A percentile compares a stretch with the other conserved stretches of the same genome.
Evolutionary conservation across 176 grass and related monocot genomes (phyloP).

Genomic region (Bonia amplexicaulis): DNA sequence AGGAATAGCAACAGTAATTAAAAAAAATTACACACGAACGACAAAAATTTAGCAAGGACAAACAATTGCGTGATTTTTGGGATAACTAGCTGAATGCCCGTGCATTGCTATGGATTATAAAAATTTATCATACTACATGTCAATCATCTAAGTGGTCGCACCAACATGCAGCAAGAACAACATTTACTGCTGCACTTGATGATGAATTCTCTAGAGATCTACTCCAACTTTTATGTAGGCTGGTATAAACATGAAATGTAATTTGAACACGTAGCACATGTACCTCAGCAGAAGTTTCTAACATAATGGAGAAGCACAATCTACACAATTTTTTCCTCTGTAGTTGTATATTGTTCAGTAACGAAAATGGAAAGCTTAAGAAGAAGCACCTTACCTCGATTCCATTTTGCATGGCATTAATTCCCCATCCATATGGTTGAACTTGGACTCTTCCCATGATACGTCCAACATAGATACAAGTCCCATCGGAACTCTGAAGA

Average conservation of each 20-base stretch:
- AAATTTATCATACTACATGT: too few relatives aligned
- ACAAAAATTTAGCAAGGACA: too few relatives aligned
- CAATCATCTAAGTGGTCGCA: not conserved
- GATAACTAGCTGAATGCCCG: too few relatives aligned
- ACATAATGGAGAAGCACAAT: not conserved
- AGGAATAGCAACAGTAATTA: too few relatives aligned
- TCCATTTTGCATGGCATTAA: not conserved
- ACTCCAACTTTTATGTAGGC: not conserved
- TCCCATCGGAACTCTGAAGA: not conserved
- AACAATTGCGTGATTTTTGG: too few relatives aligned
- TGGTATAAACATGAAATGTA: not conserved
- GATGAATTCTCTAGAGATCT: not conserved
- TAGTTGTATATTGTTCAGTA: not conserved
- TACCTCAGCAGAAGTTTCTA: not conserved
- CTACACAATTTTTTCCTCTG: not conserved
- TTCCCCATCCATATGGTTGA: not conserved
- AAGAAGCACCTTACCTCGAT: conserved; percentile 9
- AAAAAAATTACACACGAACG: too few relatives aligned
- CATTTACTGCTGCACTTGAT: not conserved
- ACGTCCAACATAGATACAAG: not conserved
- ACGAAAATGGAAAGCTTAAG: not conserved
- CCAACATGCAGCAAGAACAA: too few relatives aligned
- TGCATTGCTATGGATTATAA: too few relatives aligned
- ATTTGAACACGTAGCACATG: not conserved
- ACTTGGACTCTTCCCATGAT: conserved; percentile 3